These are phyloP conservation scores for Recurvomyces mirabilis DNA, from an alignment of 495 filamentous ascomycete species.

Conservation along the genomic window DNA sequence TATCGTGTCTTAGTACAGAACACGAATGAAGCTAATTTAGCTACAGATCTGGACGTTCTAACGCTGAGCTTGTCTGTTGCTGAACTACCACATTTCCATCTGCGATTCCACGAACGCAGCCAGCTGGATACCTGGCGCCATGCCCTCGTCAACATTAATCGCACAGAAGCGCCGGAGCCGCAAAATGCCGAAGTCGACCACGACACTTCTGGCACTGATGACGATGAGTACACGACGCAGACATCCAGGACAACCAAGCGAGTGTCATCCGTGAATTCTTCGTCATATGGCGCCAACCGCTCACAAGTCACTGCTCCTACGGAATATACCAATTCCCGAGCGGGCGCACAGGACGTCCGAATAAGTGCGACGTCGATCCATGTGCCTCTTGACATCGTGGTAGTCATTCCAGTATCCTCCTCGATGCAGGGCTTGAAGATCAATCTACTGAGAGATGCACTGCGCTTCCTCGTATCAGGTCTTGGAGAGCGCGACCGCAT, in stretches of 20 bases:
- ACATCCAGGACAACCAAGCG: conserved; percentile 47
- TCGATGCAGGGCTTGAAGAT: conserved; percentile 99
- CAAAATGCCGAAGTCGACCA: conserved; percentile 55
- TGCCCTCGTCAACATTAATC: conserved; percentile 73
- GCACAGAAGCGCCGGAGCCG: conserved; percentile 38
- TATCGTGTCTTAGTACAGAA: too few species aligned
- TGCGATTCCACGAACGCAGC: conserved; percentile 74
- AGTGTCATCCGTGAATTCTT: conserved; percentile 78
- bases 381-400: conserved; percentile 89
- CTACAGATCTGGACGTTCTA: conserved; percentile 66
- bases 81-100: conserved; percentile 93
- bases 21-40: conserved; percentile 5
- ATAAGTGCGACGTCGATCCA: conserved; percentile 54
- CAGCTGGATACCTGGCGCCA: conserved; percentile 89
- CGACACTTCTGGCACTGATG: conserved; percentile 73
- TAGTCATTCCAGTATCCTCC: conserved; percentile 93
- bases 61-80: conserved; percentile 84
- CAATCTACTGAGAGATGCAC: conserved; percentile 80
- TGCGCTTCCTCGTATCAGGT: conserved; percentile 83
- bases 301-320: conserved; percentile 64
- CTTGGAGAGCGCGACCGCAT: conserved; percentile 93
- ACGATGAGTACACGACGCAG: conserved; percentile 71
- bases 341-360: conserved; percentile 36
- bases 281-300: conserved; percentile 72
- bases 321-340: conserved; percentile 60